These are phyloP conservation scores for Patellifolia procumbens DNA, from an alignment of 179 eudicot species.

Conservation along the genomic window DNA sequence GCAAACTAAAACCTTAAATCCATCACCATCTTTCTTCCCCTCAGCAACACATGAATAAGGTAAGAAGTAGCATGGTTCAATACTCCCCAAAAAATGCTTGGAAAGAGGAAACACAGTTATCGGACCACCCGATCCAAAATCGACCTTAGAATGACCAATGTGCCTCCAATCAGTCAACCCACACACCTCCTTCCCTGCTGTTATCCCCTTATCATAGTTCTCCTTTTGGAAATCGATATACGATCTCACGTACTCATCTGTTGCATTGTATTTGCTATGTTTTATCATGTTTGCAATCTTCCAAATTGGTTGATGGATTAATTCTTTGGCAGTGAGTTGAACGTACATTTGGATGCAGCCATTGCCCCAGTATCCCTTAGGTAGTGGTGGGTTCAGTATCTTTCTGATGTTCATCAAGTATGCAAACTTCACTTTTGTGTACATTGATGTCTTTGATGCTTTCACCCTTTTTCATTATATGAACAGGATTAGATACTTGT, in stretches of 20 bases:
- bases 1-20: conserved; percentile 53
- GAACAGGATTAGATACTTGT: too few species aligned
- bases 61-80: conserved; percentile 64
- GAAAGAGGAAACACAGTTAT: conserved; percentile 66
- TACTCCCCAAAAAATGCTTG: conserved; percentile 51
- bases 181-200: conserved; percentile 50
- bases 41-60: conserved; percentile 41
- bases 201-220: conserved; percentile 48
- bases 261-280: conserved; percentile 53
- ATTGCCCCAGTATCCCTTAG: conserved; percentile 74
- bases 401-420: conserved; percentile 58
- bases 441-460: conserved; percentile 37
- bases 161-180: conserved; percentile 83
- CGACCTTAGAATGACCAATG: conserved; percentile 69
- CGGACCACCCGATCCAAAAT: conserved; percentile 79
- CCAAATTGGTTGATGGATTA: conserved; percentile 55
- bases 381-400: conserved; percentile 51
- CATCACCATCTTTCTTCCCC: conserved; percentile 33
- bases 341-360: too few species aligned
- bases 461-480: conserved; percentile 41
- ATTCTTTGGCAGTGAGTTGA: conserved; percentile 41
- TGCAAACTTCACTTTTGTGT: conserved; percentile 57
- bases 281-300: conserved; percentile 55
- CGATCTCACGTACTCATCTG: conserved; percentile 53
- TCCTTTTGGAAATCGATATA: conserved; percentile 64